Base-by-base conservation (phyloP, 164 flowering plant genomes). In the Chimonanthus praecox region DNA sequence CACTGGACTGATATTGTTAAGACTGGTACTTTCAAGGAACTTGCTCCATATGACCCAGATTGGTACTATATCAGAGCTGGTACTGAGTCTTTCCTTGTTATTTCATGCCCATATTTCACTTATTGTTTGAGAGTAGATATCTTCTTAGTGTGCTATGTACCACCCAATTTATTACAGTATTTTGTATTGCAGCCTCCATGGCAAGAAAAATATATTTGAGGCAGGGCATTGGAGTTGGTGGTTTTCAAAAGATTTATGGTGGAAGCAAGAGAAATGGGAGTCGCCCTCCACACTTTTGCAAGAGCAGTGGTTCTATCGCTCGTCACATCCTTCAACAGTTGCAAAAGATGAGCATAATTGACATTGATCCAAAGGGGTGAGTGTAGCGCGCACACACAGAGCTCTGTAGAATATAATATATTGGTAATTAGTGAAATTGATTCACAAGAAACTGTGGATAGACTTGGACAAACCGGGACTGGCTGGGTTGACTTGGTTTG, bases 61-160 rank as follows among this genome's bases (percentile, higher is more conserved):
- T 94, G 96, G 98, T 94, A 94, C 79, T 90, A 82, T 62, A 76
- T 92, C 63, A 86, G 98, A 77, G 94, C 97, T 78, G 98, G 98
- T 92, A 77, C 4, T 13, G 3, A 54, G n/a, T 15, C 8, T 64
- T 47, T 64, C 43, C 64, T 43, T 67, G 5, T 64, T 2, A 11
- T 7, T 67, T 3, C 33, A 33, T 33, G 33, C 33, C 33, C 33
- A 33, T 1, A 33, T 33, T 33, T 33, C 33, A 3, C 18, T 16
- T 47, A 47, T 51, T 4, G 33, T 33, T 33, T 33, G 33, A 33
- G 33, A 33, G 33, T 33, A 33, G 33, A 33, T 33, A 33, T 33
- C 33, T 33, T 33, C 33, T 33, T 33, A 33, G 33, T 33, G 33
- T 33, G 33, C 33, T 33, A 33, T 33, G 33, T 33, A 33, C 33